phyloP scores from a whole-genome alignment of 2,329 filamentous ascomycete species.

The Pseudocercospora fuligena region DNA sequence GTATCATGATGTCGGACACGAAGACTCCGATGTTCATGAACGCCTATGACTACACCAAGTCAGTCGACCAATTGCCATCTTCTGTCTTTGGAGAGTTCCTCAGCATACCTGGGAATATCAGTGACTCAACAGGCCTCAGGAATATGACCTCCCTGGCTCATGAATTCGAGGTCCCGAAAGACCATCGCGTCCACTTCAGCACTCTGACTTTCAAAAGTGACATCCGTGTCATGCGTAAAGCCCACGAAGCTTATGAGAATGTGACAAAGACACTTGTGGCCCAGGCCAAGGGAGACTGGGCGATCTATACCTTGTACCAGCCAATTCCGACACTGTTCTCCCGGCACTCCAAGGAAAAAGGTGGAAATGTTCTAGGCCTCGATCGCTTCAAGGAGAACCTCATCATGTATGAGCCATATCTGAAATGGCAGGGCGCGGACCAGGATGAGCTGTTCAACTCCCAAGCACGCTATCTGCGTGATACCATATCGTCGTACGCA shows the following conservation, averaged over 20 bases:
- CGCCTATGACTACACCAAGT: slow-evolving; percentile 18
- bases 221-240: slow-evolving; percentile 16
- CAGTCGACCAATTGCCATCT: not conserved
- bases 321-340: slow-evolving; percentile 18
- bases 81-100: slow-evolving; percentile 16
- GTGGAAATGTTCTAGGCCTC: slow-evolving; percentile 43
- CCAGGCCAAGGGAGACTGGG: slow-evolving; percentile 18
- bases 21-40: slow-evolving; percentile 20
- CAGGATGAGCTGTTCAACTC: slow-evolving; percentile 10
- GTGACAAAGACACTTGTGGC: slow-evolving; percentile 13
- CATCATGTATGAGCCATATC: slow-evolving; percentile 20
- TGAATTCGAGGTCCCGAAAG: slow-evolving; percentile 12
- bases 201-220: slow-evolving; percentile 20
- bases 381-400: slow-evolving; percentile 39
- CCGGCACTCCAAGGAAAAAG: slow-evolving; percentile 12
- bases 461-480: slow-evolving; percentile 3
- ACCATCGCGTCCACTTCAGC: slow-evolving; percentile 18
- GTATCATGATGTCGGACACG: slow-evolving; percentile 6
- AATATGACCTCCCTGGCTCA: slow-evolving; percentile 19
- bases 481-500: slow-evolving; percentile 8
- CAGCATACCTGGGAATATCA: slow-evolving; percentile 12
- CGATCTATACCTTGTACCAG: slow-evolving; percentile 13
- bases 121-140: slow-evolving; percentile 14
- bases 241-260: slow-evolving; percentile 16
- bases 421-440: slow-evolving; percentile 16